Percentiles rank a stretch among this genome's conserved stretches.
Evolutionary conservation across 1,284 basidiomycete genomes (phyloP).

Genomic region (Xanthoconium separans): DNA sequence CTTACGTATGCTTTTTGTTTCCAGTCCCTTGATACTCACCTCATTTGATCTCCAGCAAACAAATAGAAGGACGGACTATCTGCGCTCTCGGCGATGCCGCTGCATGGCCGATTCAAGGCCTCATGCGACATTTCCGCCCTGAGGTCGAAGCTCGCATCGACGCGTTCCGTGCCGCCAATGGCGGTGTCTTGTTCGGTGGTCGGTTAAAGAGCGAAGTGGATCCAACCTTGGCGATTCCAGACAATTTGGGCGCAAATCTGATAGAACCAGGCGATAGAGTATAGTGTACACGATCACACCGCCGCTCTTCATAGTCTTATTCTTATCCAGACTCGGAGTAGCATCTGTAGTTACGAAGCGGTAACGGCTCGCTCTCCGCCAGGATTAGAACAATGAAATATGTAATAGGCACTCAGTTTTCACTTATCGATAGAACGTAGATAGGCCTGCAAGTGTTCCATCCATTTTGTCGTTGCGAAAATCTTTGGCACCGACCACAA

Average conservation of each 20-base stretch:
- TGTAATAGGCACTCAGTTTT: too few species aligned
- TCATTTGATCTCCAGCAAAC: slow-evolving; percentile 61
- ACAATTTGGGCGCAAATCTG: slow-evolving; percentile 69
- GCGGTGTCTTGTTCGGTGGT: slow-evolving; percentile 90
- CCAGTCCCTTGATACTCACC: slow-evolving; percentile 14
- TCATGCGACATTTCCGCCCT: slow-evolving; percentile 96
- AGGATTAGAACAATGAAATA: too few species aligned
- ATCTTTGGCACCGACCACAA: too few species aligned
- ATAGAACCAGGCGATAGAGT: slow-evolving; percentile 37
- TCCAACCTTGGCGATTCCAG: slow-evolving; percentile 74
- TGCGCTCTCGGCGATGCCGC: slow-evolving; percentile 97
- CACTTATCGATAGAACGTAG: too few species aligned
- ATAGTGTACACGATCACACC: slow-evolving; percentile 11
- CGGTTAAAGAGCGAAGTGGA: slow-evolving; percentile 71
- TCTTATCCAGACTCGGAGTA: background rate
- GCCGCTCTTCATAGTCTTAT: background rate
- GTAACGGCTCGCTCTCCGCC: too few species aligned
- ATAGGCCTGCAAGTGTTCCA: too few species aligned
- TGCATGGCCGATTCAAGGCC: slow-evolving; percentile 96
- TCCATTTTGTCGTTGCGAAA: too few species aligned
- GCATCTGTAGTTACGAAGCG: too few species aligned
- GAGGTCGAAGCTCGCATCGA: slow-evolving; percentile 88
- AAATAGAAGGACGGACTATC: slow-evolving; percentile 95
- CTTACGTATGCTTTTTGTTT: slow-evolving; percentile 60
- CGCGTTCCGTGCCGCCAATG: slow-evolving; percentile 76